Percentiles rank a stretch among this genome's conserved stretches.
These are phyloP conservation scores for Ganoderma sp. DNA, from an alignment of 1,284 basidiomycete genomes.

Conservation along the genomic window DNA sequence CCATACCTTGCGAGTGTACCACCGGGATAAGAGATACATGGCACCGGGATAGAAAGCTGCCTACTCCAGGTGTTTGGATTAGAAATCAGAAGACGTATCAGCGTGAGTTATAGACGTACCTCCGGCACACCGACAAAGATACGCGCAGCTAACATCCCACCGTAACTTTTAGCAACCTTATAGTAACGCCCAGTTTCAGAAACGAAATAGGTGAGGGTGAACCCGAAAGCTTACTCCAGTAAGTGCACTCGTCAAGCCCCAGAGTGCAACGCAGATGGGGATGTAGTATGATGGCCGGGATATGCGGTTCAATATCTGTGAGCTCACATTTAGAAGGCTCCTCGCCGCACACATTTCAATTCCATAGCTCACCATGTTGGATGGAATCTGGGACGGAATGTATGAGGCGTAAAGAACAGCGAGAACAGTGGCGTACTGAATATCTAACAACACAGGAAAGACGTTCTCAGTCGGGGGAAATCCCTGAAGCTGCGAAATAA, in stretches of 20 bases:
- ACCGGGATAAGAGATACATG: constrained; percentile 64
- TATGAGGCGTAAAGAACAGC: constrained; percentile 67
- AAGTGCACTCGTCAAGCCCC: constrained; percentile 66
- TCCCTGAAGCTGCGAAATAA: constrained; percentile 18
- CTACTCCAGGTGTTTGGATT: constrained; percentile 33
- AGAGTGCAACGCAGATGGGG: constrained; percentile 61
- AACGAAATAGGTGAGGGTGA: neutral
- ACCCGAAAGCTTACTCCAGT: constrained; percentile 56
- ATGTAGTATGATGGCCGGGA: constrained; percentile 67
- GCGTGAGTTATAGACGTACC: constrained; percentile 34
- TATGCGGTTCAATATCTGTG: constrained; percentile 58
- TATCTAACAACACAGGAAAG: constrained; percentile 45
- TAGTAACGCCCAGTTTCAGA: neutral
- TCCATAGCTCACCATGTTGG: constrained; percentile 58
- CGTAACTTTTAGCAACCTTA: constrained; percentile 63
- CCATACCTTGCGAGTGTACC: constrained; percentile 67
- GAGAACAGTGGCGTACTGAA: constrained; percentile 65
- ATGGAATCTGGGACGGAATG: constrained; percentile 66
- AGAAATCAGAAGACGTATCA: neutral
- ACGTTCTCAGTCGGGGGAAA: neutral
- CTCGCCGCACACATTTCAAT: neutral
- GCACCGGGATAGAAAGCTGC: constrained; percentile 70
- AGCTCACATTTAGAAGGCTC: neutral
- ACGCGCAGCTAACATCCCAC: constrained; percentile 62
- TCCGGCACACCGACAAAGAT: constrained; percentile 70